Evolutionary conservation across 169 alveolate species (phyloP).

Genomic region (Plasmodium reichenowi): DNA sequence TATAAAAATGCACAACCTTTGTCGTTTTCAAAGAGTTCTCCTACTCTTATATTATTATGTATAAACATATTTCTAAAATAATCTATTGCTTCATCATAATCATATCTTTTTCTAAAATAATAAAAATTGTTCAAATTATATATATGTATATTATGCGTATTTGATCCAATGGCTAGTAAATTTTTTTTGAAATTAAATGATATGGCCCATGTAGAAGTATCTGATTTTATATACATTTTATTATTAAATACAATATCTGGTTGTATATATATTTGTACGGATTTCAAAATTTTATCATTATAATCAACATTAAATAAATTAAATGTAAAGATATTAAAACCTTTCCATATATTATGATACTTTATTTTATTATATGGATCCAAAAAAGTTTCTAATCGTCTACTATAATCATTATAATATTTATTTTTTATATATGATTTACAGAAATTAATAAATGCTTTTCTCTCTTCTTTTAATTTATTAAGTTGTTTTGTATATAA

Average conservation of each 20-base stretch:
- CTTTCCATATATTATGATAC: constrained; percentile 52
- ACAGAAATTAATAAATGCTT: constrained; percentile 53
- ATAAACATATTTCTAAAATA: constrained; percentile 43
- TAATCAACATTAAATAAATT: constrained; percentile 55
- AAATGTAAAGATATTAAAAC: constrained; percentile 33
- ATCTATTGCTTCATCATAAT: constrained; percentile 63
- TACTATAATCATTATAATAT: constrained; percentile 36
- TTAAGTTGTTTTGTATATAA: constrained; percentile 10
- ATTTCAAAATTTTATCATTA: constrained; percentile 45
- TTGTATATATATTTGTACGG: constrained; percentile 36
- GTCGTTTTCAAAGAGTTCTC: constrained; percentile 25
- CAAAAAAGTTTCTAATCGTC: constrained; percentile 23
- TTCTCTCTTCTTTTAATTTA: constrained; percentile 38
- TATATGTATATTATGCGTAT: constrained; percentile 61
- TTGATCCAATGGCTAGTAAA: constrained; percentile 75
- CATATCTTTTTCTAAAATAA: constrained; percentile 63
- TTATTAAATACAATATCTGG: constrained; percentile 73
- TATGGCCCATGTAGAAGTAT: constrained; percentile 73
- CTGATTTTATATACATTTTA: constrained; percentile 29
- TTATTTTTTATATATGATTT: constrained; percentile 27
- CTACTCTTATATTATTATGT: constrained; percentile 18
- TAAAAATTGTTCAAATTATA: constrained; percentile 73
- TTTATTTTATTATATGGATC: constrained; percentile 62
- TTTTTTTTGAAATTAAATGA: constrained; percentile 63
- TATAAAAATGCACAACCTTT: background rate